Evolutionary conservation across 192 early-diverging fungal species (phyloP).

Genomic region (Coemansia sp.): DNA sequence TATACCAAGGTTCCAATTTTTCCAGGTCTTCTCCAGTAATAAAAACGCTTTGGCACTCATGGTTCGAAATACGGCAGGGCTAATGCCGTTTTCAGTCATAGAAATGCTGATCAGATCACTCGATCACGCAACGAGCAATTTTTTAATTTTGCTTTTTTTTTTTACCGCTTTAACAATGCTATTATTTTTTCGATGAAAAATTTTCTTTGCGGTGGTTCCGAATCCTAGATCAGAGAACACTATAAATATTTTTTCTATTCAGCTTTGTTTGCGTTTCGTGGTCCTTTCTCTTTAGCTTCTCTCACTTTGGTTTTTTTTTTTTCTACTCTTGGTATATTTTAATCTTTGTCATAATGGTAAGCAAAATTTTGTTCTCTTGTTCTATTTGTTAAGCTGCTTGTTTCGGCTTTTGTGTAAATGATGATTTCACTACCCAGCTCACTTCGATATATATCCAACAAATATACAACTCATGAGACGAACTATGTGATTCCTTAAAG

Average conservation of each 20-base stretch:
- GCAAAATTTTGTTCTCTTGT: background rate
- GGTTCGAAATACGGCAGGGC: too few relatives aligned
- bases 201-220: background rate
- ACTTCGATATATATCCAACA: constrained; percentile 43
- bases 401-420: constrained; percentile 8
- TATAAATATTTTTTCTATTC: constrained; percentile 2
- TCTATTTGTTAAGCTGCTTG: constrained; percentile 8
- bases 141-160: background rate
- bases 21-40: background rate
- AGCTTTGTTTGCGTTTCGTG: background rate
- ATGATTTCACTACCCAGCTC: constrained; percentile 56
- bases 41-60: background rate
- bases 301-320: constrained; percentile 10
- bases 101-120: background rate
- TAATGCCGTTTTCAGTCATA: too few relatives aligned
- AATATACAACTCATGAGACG: constrained; percentile 36
- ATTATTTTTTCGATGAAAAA: background rate
- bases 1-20: background rate
- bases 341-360: constrained; percentile 13
- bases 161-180: too few relatives aligned
- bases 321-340: constrained; percentile 4
- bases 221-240: background rate
- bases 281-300: background rate
- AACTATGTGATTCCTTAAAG: constrained; percentile 31
- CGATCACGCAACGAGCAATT: background rate